phyloP scores from a whole-genome alignment of 306 rosid species.

The Acacia crassicarpa region DNA sequence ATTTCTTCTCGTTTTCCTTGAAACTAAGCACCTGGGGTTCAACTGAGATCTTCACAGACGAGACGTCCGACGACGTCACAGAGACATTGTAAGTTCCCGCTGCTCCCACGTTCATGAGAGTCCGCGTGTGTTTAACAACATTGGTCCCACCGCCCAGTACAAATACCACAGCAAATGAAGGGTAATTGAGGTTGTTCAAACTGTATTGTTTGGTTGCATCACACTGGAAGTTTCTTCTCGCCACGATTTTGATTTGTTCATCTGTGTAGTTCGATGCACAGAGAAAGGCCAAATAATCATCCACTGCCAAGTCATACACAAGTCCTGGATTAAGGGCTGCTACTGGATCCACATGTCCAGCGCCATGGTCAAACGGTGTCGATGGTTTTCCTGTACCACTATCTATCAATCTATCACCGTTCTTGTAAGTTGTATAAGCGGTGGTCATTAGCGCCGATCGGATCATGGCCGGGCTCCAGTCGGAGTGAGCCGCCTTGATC shows the following conservation, averaged over 20 bases:
- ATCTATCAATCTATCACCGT: slow-evolving; percentile 46
- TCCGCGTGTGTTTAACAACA: slow-evolving; percentile 48
- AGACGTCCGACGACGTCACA: slow-evolving; percentile 21
- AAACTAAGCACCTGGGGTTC: slow-evolving; percentile 65
- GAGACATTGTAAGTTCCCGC: slow-evolving; percentile 57
- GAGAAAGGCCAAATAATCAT: slow-evolving; percentile 65
- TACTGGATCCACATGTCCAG: slow-evolving; percentile 77
- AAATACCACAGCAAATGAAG: slow-evolving; percentile 65
- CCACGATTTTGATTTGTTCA: slow-evolving; percentile 32
- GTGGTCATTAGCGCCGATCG: slow-evolving; percentile 88
- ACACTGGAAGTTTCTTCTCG: slow-evolving; percentile 53
- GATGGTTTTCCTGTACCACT: slow-evolving; percentile 52
- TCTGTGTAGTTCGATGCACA: slow-evolving; percentile 68
- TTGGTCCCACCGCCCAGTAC: slow-evolving; percentile 20
- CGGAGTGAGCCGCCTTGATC: slow-evolving; percentile 62
- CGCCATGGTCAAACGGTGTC: slow-evolving; percentile 69
- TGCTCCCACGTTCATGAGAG: slow-evolving; percentile 64
- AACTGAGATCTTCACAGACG: slow-evolving; percentile 46
- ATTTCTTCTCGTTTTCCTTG: slow-evolving; percentile 58
- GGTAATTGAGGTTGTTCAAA: slow-evolving; percentile 64
- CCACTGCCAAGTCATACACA: slow-evolving; percentile 61
- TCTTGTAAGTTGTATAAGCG: slow-evolving; percentile 56
- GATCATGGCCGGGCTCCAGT: slow-evolving; percentile 82
- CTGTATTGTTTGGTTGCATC: slow-evolving; percentile 47
- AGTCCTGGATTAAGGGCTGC: slow-evolving; percentile 78